phyloP scores from a whole-genome alignment of 805 yeast species.

The Hanseniaspora osmophila region DNA sequence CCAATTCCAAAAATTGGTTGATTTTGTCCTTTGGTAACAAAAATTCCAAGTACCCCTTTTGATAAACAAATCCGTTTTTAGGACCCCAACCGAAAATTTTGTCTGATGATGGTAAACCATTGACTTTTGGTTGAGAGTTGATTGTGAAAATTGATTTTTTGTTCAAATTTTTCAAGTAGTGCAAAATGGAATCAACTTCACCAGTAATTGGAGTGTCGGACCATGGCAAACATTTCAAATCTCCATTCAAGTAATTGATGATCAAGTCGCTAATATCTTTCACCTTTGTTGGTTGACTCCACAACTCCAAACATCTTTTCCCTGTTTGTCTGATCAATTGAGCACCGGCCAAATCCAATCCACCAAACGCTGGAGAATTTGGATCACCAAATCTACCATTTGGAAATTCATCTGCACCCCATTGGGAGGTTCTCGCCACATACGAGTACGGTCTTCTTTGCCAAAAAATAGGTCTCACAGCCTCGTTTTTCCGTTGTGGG shows the following conservation, averaged over 20 bases:
- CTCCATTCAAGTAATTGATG: conserved; percentile 55
- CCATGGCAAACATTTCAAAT: conserved; percentile 76
- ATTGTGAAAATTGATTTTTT: conserved; percentile 58
- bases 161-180: conserved; percentile 50
- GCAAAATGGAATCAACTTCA: conserved; percentile 54
- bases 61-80: conserved; percentile 79
- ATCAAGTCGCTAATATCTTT: conserved; percentile 52
- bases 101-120: conserved; percentile 62
- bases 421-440: conserved; percentile 74
- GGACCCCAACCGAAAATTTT: conserved; percentile 91
- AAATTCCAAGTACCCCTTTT: conserved; percentile 84
- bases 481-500: conserved; percentile 63
- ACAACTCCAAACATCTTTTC: conserved; percentile 63
- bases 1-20: conserved; percentile 25
- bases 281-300: conserved; percentile 67
- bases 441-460: conserved; percentile 83
- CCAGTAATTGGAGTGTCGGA: conserved; percentile 76
- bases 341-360: conserved; percentile 67
- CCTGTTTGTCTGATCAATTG: conserved; percentile 72
- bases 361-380: conserved; percentile 92
- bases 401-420: conserved; percentile 85
- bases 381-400: conserved; percentile 99
- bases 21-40: conserved; percentile 46
- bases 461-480: conserved; percentile 93
- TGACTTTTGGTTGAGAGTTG: conserved; percentile 88